A percentile compares a stretch with the other conserved stretches of the same genome.
phyloP scores from a whole-genome alignment of 371 early-diverging fungal genomes.

The Gilbertella persicaria region DNA sequence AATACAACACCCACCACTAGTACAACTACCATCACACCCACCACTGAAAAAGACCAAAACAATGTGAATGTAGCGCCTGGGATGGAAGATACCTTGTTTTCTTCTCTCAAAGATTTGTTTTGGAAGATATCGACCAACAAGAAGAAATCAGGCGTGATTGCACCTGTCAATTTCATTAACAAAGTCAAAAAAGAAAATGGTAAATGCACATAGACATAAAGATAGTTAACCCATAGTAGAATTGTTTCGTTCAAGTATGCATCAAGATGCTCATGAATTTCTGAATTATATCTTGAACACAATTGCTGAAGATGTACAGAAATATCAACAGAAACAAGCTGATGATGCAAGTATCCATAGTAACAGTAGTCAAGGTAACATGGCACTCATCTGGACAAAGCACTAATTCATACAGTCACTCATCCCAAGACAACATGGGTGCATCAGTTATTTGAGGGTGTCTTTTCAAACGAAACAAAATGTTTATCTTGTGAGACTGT shows the following conservation, averaged over 20 bases:
- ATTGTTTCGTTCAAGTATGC: constrained; percentile 89
- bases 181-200: constrained; percentile 91
- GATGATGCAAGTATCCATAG: constrained; percentile 19
- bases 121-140: constrained; percentile 79
- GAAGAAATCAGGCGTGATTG: constrained; percentile 83
- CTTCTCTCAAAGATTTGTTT: constrained; percentile 87
- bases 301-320: constrained; percentile 84
- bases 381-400: constrained; percentile 1
- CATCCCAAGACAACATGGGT: constrained; percentile 79
- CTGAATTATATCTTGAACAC: constrained; percentile 91
- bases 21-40: constrained; percentile 4
- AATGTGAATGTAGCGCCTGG: constrained; percentile 53
- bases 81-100: constrained; percentile 82
- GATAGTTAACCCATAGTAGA: constrained; percentile 47
- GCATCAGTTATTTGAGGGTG: constrained; percentile 94
- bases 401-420: background rate
- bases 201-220: constrained; percentile 27
- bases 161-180: constrained; percentile 85
- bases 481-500: constrained; percentile 95
- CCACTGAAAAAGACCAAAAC: constrained; percentile 41
- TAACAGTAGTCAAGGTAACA: constrained; percentile 3
- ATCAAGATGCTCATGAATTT: constrained; percentile 98
- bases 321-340: constrained; percentile 46
- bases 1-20: constrained; percentile 1
- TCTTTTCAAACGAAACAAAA: constrained; percentile 93